Conservation (phyloP, 345 rosid species). For the Mallotus nudiflorus region DNA sequence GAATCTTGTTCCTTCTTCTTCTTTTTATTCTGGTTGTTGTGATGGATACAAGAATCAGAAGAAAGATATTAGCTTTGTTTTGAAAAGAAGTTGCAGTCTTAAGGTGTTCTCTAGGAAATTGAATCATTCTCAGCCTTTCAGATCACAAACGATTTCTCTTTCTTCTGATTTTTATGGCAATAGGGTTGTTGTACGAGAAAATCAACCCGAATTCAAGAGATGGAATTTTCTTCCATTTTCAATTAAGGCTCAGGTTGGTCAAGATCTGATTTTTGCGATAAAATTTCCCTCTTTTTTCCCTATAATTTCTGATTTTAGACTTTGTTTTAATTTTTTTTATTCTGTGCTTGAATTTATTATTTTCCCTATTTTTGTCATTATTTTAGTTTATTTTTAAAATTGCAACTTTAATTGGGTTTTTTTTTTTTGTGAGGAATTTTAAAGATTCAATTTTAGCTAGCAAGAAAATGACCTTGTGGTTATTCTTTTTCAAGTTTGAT, state of each 20-base stretch:
- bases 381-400: background rate
- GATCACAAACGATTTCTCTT: slow-evolving; percentile 10
- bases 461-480: background rate
- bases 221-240: slow-evolving; percentile 28
- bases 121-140: slow-evolving; percentile 34
- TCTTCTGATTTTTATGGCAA: slow-evolving; percentile 47
- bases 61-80: slow-evolving; percentile 18
- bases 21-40: too few relatives aligned
- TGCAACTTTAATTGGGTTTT: background rate
- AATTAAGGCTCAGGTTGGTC: slow-evolving; percentile 59
- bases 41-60: slow-evolving; percentile 21
- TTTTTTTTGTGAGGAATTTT: background rate
- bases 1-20: slow-evolving; percentile 36
- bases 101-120: slow-evolving; percentile 39
- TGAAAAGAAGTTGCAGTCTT: slow-evolving; percentile 34
- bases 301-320: background rate
- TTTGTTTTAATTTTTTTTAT: background rate
- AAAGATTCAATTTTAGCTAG: background rate
- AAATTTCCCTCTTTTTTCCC: background rate
- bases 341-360: background rate
- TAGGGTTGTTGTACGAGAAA: slow-evolving; percentile 35
- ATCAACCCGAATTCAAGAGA: slow-evolving; percentile 31
- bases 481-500: background rate
- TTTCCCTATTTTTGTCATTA: background rate
- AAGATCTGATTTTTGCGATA: background rate